phyloP scores from a whole-genome alignment of 495 filamentous ascomycete genomes.

The Aspergillus funiculosus region DNA sequence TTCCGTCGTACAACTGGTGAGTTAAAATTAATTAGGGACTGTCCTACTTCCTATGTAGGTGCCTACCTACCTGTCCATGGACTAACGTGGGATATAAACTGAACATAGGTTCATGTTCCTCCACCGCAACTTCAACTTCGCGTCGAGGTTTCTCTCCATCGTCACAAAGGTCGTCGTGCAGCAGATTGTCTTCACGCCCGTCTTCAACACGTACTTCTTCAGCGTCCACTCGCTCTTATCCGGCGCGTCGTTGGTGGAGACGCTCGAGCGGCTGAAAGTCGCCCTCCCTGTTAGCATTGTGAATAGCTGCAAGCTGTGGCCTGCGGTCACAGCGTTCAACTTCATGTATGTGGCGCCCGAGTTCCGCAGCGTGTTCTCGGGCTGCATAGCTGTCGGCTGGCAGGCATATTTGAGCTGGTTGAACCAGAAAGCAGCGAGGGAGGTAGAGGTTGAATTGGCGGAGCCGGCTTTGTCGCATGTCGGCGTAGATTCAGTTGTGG shows the following conservation, averaged over 20 bases:
- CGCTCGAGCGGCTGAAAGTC: constrained; percentile 61
- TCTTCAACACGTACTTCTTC: constrained; percentile 93
- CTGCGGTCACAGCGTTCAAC: constrained; percentile 77
- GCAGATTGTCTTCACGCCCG: constrained; percentile 74
- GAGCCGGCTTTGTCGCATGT: constrained; percentile 13
- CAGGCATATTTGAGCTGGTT: constrained; percentile 83
- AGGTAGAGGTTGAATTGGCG: constrained; percentile 38
- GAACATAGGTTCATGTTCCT: constrained; percentile 88
- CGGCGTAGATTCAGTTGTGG: constrained; percentile 14
- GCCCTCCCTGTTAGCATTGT: constrained; percentile 71
- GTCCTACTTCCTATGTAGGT: too few species aligned
- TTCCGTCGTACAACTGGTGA: constrained; percentile 78
- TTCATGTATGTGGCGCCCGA: constrained; percentile 77
- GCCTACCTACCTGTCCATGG: too few species aligned
- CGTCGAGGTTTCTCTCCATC: constrained; percentile 63
- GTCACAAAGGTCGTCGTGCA: constrained; percentile 73
- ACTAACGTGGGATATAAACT: too few species aligned
- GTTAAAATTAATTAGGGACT: not conserved
- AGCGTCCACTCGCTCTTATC: constrained; percentile 65
- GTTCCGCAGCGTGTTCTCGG: constrained; percentile 74
- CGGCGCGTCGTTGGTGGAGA: constrained; percentile 53
- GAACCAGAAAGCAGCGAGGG: constrained; percentile 65
- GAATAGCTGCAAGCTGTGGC: constrained; percentile 88
- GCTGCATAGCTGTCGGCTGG: constrained; percentile 76
- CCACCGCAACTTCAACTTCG: constrained; percentile 71